Conservation (phyloP, 371 early-diverging fungal genomes). For the Actinomortierella wolfii region DNA sequence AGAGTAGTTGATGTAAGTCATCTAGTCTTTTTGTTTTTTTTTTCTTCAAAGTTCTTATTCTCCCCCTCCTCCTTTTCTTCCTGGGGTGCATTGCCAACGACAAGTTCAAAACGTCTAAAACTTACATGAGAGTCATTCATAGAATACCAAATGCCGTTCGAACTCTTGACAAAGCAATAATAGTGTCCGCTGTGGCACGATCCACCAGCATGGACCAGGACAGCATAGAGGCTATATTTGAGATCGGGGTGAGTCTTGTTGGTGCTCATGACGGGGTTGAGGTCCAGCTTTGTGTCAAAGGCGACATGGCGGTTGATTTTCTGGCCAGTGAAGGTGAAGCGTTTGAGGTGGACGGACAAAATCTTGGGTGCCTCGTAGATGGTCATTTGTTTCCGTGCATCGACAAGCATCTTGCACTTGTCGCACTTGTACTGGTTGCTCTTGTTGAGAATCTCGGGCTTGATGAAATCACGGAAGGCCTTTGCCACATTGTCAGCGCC, state of each 20-base stretch:
- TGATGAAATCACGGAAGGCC: conserved; percentile 73
- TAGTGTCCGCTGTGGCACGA: conserved; percentile 83
- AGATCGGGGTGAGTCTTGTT: conserved; percentile 38
- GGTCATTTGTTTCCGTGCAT: conserved; percentile 82
- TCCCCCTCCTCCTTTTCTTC: too few species aligned
- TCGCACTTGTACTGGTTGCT: conserved; percentile 72
- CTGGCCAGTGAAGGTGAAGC: conserved; percentile 70
- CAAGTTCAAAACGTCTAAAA: too few species aligned
- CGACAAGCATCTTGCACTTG: conserved; percentile 71
- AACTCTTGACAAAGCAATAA: conserved; percentile 75
- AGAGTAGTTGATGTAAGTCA: background rate
- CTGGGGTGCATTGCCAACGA: too few species aligned
- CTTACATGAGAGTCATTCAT: conserved; percentile 82
- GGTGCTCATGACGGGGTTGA: conserved; percentile 44
- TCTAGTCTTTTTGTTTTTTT: too few species aligned
- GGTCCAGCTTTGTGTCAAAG: conserved; percentile 53
- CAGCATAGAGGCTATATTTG: conserved; percentile 70
- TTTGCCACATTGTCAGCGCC: conserved; percentile 61
- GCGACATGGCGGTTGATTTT: conserved; percentile 66
- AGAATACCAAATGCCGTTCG: conserved; percentile 75
- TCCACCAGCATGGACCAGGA: conserved; percentile 80
- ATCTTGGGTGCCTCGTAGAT: conserved; percentile 70
- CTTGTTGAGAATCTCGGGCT: conserved; percentile 61
- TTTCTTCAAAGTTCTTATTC: too few species aligned
- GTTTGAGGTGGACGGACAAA: conserved; percentile 77